Evolutionary conservation across 2,329 filamentous ascomycete genomes (phyloP).

Genomic region (Cladosporium sp.): DNA sequence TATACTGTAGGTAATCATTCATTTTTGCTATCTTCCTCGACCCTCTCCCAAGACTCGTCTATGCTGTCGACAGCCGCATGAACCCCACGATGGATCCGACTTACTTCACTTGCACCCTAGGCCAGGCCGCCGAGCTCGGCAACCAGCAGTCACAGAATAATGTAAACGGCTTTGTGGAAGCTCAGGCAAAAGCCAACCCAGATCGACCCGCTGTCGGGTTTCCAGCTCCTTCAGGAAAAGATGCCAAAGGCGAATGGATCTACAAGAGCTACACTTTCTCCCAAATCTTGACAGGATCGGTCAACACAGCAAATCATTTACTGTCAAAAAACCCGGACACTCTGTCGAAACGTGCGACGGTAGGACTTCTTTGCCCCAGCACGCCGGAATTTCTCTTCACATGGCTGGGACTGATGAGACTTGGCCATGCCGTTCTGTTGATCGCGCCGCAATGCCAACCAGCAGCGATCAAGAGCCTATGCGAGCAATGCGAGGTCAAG

Average conservation of each 20-base stretch:
- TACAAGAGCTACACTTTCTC: constrained; percentile 34
- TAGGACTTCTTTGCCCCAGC: constrained; percentile 55
- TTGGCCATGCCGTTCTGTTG: constrained; percentile 54
- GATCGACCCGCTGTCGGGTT: constrained; percentile 50
- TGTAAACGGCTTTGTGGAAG: constrained; percentile 49
- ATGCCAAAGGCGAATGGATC: constrained; percentile 16
- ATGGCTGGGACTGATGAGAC: constrained; percentile 56
- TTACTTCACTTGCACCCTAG: constrained; percentile 61
- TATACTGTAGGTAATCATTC: neutral
- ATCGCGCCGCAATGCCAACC: constrained; percentile 50
- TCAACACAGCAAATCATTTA: constrained; percentile 33
- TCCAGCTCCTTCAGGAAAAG: constrained; percentile 29
- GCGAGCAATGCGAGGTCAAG: constrained; percentile 40
- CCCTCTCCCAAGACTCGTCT: neutral
- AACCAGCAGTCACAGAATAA: constrained; percentile 39
- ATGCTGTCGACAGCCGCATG: neutral
- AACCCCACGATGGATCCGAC: constrained; percentile 31
- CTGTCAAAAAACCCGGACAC: constrained; percentile 16
- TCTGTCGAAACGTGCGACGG: constrained; percentile 27
- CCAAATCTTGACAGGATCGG: constrained; percentile 33
- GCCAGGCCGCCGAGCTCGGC: constrained; percentile 46
- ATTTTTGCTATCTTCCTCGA: neutral
- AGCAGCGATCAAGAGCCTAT: constrained; percentile 51
- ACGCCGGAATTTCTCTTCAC: constrained; percentile 55
- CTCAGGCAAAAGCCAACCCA: constrained; percentile 39